Base-by-base conservation (phyloP, 2,329 filamentous ascomycete genomes). In the Colletotrichum chrysophilum region DNA sequence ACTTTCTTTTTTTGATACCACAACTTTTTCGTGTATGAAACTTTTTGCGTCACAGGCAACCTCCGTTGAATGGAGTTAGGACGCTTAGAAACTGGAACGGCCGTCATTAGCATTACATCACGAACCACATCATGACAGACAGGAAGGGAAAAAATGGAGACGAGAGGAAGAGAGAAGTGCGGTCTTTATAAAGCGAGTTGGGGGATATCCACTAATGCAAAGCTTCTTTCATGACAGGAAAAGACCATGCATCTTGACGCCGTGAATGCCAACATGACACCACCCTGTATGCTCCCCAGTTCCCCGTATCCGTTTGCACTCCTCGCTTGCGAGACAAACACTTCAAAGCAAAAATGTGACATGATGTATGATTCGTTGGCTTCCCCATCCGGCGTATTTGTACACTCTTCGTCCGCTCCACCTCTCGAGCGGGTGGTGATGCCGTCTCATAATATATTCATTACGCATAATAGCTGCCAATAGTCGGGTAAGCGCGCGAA, bases 161-260 rank as follows among this genome's bases (percentile, higher is more conserved):
- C n/a, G 24, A 21, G 34, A 71, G 16, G 26, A 30, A n/a, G 30
- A 13, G 21, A 60, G 34, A 52, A 38, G 14, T 52, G 62, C 66
- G 28, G 32, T 58, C 32, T 68, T 68, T 43, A 75, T 43, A 75
- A 71, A 62, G 61, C 61, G 64, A 68, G 58, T 64, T 48, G 55
- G 69, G 70, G 66, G 26, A 75, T 75, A 73, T 75, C 56, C 30
- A 73, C 69, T 73, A 64, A 73, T 73, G 73, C 64, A 65, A 73
- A 68, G 12, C 3, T 65, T 38, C 30, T 36, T 21, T 66, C 30
- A 66, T 30, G 36, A 52, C 30, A 26, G 64, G 52, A 4, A 18
- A 21, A 36, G 21, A 66, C 26, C 9, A 32, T 34, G 21, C 52
- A 24, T 38, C 16, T n/a, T 62, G 56, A 55, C 12, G 55, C 60